phyloP scores from a whole-genome alignment of 2,329 filamentous ascomycete genomes.

The Metarhizium humberi region DNA sequence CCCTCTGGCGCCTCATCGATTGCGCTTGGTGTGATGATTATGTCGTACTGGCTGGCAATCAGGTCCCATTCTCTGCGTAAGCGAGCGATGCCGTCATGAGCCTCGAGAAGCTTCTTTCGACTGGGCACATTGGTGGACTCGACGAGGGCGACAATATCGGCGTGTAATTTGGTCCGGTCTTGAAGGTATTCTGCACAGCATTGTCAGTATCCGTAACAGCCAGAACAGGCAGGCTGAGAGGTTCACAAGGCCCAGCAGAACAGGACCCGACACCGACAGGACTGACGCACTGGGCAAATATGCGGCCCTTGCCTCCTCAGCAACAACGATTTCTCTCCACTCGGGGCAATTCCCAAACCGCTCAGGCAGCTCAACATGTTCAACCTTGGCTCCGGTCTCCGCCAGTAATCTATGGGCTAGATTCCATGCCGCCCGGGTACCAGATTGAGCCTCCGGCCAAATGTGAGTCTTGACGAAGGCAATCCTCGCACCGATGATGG shows the following conservation, averaged over 20 bases:
- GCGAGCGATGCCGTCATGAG: slow-evolving; percentile 42
- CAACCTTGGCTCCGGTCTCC: slow-evolving; percentile 41
- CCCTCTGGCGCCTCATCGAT: slow-evolving; percentile 51
- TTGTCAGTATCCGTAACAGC: not conserved
- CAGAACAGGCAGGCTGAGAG: not conserved
- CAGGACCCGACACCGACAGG: not conserved
- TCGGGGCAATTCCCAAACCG: slow-evolving; percentile 37
- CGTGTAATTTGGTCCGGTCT: slow-evolving; percentile 36
- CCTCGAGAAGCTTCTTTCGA: slow-evolving; percentile 38
- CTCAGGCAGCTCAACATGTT: slow-evolving; percentile 43
- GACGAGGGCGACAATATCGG: slow-evolving; percentile 37
- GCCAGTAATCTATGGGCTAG: slow-evolving; percentile 29
- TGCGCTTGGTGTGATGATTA: slow-evolving; percentile 48
- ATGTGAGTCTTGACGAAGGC: slow-evolving; percentile 44
- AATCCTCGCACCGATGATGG: slow-evolving; percentile 40
- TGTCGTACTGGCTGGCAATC: slow-evolving; percentile 40
- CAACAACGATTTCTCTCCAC: slow-evolving; percentile 28
- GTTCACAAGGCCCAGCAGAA: no score
- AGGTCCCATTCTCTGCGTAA: slow-evolving; percentile 45
- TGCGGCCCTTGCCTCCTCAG: slow-evolving; percentile 7
- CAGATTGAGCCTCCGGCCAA: slow-evolving; percentile 37
- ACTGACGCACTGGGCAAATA: slow-evolving; percentile 9
- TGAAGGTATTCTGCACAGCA: slow-evolving; percentile 34
- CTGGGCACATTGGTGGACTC: slow-evolving; percentile 35
- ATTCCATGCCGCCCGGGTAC: slow-evolving; percentile 32